Evolutionary conservation across 495 filamentous ascomycete genomes (phyloP).

Genomic region (Trichoderma reesei): DNA sequence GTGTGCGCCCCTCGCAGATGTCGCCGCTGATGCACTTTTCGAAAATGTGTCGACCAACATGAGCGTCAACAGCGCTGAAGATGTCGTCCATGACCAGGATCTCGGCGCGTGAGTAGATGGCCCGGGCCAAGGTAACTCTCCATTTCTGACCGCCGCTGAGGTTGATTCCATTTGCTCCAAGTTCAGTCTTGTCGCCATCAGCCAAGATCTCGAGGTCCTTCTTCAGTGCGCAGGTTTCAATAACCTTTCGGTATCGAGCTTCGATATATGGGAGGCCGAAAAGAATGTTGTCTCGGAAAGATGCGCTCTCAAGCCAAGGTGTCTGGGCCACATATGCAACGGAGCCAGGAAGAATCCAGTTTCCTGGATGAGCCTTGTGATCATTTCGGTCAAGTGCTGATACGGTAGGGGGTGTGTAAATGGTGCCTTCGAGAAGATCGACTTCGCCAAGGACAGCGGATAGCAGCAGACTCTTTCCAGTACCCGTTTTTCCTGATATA

Average conservation of each 20-base stretch:
- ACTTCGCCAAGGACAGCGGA: conserved; percentile 57
- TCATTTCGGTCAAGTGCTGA: conserved; percentile 39
- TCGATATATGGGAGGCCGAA: conserved; percentile 62
- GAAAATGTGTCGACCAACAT: conserved; percentile 70
- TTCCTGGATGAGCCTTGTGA: conserved; percentile 46
- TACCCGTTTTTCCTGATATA: conserved; percentile 57
- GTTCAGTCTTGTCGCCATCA: conserved; percentile 69
- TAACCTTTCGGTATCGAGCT: conserved; percentile 52
- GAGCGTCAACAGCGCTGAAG: conserved; percentile 64
- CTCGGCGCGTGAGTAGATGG: conserved; percentile 70
- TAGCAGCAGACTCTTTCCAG: conserved; percentile 58
- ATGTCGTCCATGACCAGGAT: conserved; percentile 79
- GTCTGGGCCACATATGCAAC: conserved; percentile 75
- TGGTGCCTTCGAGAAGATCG: conserved; percentile 41
- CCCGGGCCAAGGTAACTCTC: conserved; percentile 69
- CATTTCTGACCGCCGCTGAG: conserved; percentile 77
- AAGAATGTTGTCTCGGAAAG: conserved; percentile 63
- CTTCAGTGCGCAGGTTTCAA: conserved; percentile 58
- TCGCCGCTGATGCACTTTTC: conserved; percentile 64
- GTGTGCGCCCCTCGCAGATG: conserved; percentile 57
- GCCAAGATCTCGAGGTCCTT: conserved; percentile 66
- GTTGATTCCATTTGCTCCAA: conserved; percentile 76
- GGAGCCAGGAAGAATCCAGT: conserved; percentile 60
- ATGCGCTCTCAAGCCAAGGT: conserved; percentile 81
- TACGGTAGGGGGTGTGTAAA: conserved; percentile 42